Evolutionary conservation across 78 protist genomes (phyloP), one percentile per base, ranked within the genome.

Genomic region (Capsaspora owczarzaki): DNA sequence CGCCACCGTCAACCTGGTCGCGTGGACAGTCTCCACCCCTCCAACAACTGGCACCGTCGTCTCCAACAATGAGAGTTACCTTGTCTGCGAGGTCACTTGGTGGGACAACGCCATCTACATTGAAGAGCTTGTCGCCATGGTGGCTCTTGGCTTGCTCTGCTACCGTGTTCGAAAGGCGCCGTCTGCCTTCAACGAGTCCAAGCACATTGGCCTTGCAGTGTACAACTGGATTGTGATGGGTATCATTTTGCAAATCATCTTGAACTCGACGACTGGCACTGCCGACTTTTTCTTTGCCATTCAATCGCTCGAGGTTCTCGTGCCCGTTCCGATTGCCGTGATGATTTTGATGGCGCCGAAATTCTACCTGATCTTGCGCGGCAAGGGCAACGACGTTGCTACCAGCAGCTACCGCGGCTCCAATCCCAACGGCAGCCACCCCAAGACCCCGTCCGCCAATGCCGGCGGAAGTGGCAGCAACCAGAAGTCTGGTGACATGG

Each of bases 221-320:
- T 56, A 56, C 66, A 56, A 56, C n/a, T 56, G 66, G 66, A 56
- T 56, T 29, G 66, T 56, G 29, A 56, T 56, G 66, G 66, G 66
- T 29, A 29, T 56, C n/a, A 16, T 56, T n/a, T n/a, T n/a, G n/a
- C n/a, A n/a, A n/a, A n/a, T n/a, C n/a, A n/a, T n/a, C n/a, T n/a
- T n/a, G n/a, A n/a, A n/a, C n/a, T n/a, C n/a, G n/a, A n/a, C n/a
- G n/a, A n/a, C n/a, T n/a, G n/a, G n/a, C n/a, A n/a, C n/a, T n/a
- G n/a, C n/a, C n/a, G n/a, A n/a, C n/a, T n/a, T n/a, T n/a, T n/a
- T n/a, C n/a, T n/a, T n/a, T n/a, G n/a, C n/a, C n/a, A n/a, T n/a
- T n/a, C n/a, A n/a, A n/a, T n/a, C n/a, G n/a, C n/a, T n/a, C n/a
- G n/a, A n/a, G n/a, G n/a, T n/a, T n/a, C n/a, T n/a, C n/a, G n/a